A percentile compares a stretch with the other conserved stretches of the same genome.
Evolutionary conservation across 1,284 basidiomycete genomes (phyloP).

Genomic region (Moesziomyces antarcticus): DNA sequence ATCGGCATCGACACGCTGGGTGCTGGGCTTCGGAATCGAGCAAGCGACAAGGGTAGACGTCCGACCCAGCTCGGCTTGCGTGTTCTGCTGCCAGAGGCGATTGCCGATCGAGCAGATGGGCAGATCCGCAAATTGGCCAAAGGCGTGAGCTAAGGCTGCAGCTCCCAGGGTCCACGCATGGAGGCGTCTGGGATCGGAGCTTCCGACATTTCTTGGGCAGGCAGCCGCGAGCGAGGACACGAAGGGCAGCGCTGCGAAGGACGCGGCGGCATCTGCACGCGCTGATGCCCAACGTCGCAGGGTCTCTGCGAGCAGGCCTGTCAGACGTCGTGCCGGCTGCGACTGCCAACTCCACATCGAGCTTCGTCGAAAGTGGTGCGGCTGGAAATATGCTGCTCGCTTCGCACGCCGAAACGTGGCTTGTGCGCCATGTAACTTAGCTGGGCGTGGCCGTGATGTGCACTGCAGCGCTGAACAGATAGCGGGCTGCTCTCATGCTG

Average conservation of each 20-base stretch:
- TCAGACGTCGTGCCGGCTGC: too few relatives aligned
- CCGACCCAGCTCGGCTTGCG: too few relatives aligned
- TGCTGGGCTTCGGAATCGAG: too few relatives aligned
- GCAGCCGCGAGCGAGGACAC: not conserved
- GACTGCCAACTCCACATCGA: not conserved
- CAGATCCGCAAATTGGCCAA: not conserved
- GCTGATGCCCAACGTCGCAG: not conserved
- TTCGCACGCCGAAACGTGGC: not conserved
- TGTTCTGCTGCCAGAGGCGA: too few relatives aligned
- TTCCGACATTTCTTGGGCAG: not conserved
- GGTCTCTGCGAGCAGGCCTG: not conserved
- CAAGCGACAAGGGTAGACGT: too few relatives aligned
- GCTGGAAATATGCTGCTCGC: too few relatives aligned
- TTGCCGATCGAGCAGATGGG: not conserved
- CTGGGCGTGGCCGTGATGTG: not conserved
- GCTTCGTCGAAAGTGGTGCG: not conserved
- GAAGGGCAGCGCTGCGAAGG: not conserved
- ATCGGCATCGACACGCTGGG: too few relatives aligned
- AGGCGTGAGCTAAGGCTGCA: constrained; percentile 10
- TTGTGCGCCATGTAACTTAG: too few relatives aligned
- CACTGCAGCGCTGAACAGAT: not conserved
- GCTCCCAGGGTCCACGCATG: constrained; percentile 6
- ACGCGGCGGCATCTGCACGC: not conserved
- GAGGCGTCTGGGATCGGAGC: not conserved
- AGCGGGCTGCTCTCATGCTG: not conserved